A percentile compares a stretch with the other conserved stretches of the same genome.
These are phyloP conservation scores for Wickerhamiella pararugosa DNA, from an alignment of 1,139 yeast genomes.

Conservation along the genomic window DNA sequence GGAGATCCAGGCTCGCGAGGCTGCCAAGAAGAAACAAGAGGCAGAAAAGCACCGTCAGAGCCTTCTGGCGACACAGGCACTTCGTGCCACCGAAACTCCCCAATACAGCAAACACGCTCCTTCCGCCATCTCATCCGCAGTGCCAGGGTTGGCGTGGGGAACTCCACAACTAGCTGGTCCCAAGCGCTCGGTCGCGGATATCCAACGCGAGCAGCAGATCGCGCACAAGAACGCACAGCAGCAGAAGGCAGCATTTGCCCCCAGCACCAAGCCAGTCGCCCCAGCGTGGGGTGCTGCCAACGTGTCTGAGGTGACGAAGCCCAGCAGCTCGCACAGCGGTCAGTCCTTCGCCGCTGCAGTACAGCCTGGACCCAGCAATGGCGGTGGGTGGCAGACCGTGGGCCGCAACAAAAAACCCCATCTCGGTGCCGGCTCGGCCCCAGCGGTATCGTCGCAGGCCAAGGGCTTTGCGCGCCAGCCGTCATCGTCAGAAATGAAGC, in stretches of 20 bases:
- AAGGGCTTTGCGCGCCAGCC: neutral
- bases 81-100: slow-evolving; percentile 14
- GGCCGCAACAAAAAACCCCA: neutral
- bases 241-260: slow-evolving; percentile 13
- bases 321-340: no score
- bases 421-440: slow-evolving; percentile 15
- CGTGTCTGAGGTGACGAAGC: no score
- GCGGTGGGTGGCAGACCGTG: neutral
- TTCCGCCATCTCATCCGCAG: slow-evolving; percentile 12
- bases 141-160: slow-evolving; percentile 14
- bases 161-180: slow-evolving; percentile 17
- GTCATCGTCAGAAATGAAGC: slow-evolving; percentile 4
- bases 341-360: no score
- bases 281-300: slow-evolving; percentile 12
- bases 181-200: slow-evolving; percentile 32
- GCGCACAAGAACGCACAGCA: slow-evolving; percentile 21
- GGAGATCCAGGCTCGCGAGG: slow-evolving; percentile 63
- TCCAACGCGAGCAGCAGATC: slow-evolving; percentile 34
- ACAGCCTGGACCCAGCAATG: no score
- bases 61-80: slow-evolving; percentile 23
- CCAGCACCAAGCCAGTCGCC: slow-evolving; percentile 10
- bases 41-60: slow-evolving; percentile 21
- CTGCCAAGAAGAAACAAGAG: slow-evolving; percentile 24
- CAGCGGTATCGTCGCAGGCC: slow-evolving; percentile 17
- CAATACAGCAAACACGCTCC: slow-evolving; percentile 8